A percentile compares a stretch with the other conserved stretches of the same genome.
phyloP scores from a whole-genome alignment of 345 rosid species.

The Salix dunnii region DNA sequence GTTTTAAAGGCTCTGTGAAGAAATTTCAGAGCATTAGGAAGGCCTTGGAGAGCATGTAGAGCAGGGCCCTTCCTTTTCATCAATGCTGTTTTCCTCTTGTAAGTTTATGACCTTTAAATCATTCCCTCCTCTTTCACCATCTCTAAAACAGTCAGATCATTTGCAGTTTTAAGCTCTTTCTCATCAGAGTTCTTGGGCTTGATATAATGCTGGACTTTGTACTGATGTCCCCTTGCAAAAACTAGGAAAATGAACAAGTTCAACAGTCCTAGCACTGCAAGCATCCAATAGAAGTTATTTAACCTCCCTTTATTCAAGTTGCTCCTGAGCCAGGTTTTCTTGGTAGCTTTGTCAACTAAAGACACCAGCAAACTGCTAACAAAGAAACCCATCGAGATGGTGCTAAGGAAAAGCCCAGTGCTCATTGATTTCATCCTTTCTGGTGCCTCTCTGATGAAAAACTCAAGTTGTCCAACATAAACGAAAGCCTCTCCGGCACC shows the following conservation, averaged over 20 bases:
- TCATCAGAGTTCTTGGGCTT: conserved; percentile 18
- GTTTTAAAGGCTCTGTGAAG: background rate
- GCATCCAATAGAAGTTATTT: conserved; percentile 75
- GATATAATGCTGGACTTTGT: conserved; percentile 43
- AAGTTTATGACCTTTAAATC: background rate
- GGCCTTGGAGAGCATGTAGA: background rate
- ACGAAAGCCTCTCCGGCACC: conserved; percentile 96
- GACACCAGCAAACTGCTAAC: conserved; percentile 77
- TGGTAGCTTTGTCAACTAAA: conserved; percentile 53
- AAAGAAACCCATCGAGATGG: conserved; percentile 87
- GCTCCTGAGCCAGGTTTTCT: conserved; percentile 63
- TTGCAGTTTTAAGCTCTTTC: conserved; percentile 29
- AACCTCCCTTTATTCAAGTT: conserved; percentile 56
- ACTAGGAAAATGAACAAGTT: conserved; percentile 56
- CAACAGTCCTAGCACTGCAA: conserved; percentile 58
- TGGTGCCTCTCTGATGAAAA: conserved; percentile 85
- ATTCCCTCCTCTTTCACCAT: conserved; percentile 15
- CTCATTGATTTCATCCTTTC: conserved; percentile 95
- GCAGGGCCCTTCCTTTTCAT: conserved; percentile 12
- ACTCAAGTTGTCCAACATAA: conserved; percentile 90
- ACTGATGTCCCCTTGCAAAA: conserved; percentile 61
- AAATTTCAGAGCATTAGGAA: background rate
- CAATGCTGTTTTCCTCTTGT: background rate
- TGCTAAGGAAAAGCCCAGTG: conserved; percentile 79
- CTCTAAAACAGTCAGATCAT: conserved; percentile 16